phyloP scores from a whole-genome alignment of 768 basidiomycete genomes.

The Boletus rubropictus region DNA sequence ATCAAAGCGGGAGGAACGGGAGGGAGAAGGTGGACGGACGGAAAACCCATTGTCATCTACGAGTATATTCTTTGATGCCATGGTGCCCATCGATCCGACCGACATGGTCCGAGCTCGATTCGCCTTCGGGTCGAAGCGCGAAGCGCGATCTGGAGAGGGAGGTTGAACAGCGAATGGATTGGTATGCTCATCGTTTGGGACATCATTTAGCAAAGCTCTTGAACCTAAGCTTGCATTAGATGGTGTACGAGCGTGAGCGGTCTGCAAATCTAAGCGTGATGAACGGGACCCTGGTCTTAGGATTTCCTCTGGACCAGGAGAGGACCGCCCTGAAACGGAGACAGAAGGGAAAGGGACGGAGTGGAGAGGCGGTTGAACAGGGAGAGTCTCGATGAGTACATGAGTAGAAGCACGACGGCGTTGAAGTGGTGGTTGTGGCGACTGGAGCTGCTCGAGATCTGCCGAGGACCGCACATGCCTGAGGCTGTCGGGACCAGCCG shows the following conservation, averaged over 20 bases:
- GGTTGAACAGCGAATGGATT: constrained; percentile 34
- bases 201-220: constrained; percentile 37
- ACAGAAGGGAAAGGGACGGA: constrained; percentile 62
- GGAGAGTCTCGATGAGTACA: constrained; percentile 39
- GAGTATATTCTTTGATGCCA: constrained; percentile 30
- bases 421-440: constrained; percentile 35
- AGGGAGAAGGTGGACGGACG: constrained; percentile 54
- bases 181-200: constrained; percentile 28
- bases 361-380: constrained; percentile 36
- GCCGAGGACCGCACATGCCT: constrained; percentile 56
- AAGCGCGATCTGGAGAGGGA: constrained; percentile 35
- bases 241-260: constrained; percentile 39
- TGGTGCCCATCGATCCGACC: constrained; percentile 42
- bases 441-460: constrained; percentile 45
- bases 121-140: constrained; percentile 41
- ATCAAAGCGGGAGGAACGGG: constrained; percentile 69
- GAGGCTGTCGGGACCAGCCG: constrained; percentile 22
- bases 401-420: constrained; percentile 51
- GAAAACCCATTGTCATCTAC: constrained; percentile 61
- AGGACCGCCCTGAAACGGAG: constrained; percentile 43
- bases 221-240: constrained; percentile 52
- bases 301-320: constrained; percentile 40
- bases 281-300: constrained; percentile 32
- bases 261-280: constrained; percentile 30
- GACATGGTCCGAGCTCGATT: constrained; percentile 37